Evolutionary conservation across 495 filamentous ascomycete species (phyloP), one percentile per base, ranked within the genome.

Genomic region (Ramalina peruviana): DNA sequence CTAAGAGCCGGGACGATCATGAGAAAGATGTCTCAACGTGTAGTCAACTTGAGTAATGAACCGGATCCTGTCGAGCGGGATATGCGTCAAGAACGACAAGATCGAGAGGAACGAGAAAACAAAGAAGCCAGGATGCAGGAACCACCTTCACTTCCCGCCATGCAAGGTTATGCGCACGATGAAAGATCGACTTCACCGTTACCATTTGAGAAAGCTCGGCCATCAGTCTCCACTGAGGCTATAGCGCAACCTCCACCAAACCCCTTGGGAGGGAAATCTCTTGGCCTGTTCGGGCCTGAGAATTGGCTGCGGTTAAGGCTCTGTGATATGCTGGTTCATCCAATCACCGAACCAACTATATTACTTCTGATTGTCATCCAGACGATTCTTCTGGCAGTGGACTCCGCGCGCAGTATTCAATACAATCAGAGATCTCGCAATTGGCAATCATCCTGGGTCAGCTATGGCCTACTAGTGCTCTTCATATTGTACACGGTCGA

Each of bases 41-140:
- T 99, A 50, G 92, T 97, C 59, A 96, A 95, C 62, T 72, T 99
- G 51, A 94, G 90, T 68, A 94, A 92, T 59, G 88, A 96, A 56
- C 76, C 81, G 7, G 79, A 83, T 54, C 68, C 86, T 36, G 73
- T 92, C 17, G 86, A 90, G 54, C 81, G 87, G 53, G 76, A 74
- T n/a, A 73, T 83, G 25, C 70, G 77, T 46, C 73, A 83, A 52
- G 78, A 87, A 51, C 80, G 83, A 45, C 76, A 73, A 19, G 42
- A 45, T n/a, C 42, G 42, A n/a, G 42, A 45, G n/a, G 42, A 45
- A 25, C 26, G 16, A 27, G 45, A 48, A 6, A 59, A 68, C 38
- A 72, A 67, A 53, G 70, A 69, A 53, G 58, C 73, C 25, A 68
- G 73, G 50, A 58, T 75, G 58, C 69, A 78, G 30, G 73, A 60